Evolutionary conservation across 805 yeast species (phyloP).

Genomic region (Kluyveromyces nonfermentans): DNA sequence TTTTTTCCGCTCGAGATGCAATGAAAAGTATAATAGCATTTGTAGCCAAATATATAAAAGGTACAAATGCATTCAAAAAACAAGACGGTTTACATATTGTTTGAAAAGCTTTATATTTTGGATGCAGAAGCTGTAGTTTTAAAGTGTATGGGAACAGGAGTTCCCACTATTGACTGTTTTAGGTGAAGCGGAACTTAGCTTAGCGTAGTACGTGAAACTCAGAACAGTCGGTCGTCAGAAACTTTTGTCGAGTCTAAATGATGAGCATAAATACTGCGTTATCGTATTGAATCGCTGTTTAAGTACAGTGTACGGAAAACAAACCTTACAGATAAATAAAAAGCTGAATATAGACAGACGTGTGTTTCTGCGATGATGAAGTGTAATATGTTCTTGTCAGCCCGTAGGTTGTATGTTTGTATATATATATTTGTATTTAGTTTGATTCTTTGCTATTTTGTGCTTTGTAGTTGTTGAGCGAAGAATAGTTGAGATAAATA

Average conservation of each 20-base stretch:
- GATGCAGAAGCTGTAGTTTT: background rate
- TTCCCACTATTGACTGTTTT: background rate
- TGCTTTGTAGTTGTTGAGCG: background rate
- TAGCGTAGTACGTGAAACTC: background rate
- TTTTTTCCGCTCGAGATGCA: too few species aligned
- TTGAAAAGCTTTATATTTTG: too few species aligned
- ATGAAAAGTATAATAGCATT: background rate
- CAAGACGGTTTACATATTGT: too few species aligned
- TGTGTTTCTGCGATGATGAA: background rate
- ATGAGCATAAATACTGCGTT: conserved; percentile 28
- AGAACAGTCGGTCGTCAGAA: background rate
- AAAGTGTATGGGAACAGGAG: background rate
- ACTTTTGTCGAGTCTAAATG: conserved; percentile 3
- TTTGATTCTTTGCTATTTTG: background rate
- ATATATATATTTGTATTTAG: background rate
- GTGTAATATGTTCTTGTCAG: background rate
- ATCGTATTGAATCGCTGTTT: conserved; percentile 28
- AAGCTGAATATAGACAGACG: background rate
- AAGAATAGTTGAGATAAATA: background rate
- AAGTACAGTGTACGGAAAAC: conserved; percentile 13
- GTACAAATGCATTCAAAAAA: too few species aligned
- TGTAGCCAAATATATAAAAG: background rate
- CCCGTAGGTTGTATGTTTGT: too few species aligned
- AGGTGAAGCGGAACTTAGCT: background rate
- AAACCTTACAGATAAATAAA: conserved; percentile 3